phyloP scores from a whole-genome alignment of 495 filamentous ascomycete genomes.

The Ascobolus immersus region DNA sequence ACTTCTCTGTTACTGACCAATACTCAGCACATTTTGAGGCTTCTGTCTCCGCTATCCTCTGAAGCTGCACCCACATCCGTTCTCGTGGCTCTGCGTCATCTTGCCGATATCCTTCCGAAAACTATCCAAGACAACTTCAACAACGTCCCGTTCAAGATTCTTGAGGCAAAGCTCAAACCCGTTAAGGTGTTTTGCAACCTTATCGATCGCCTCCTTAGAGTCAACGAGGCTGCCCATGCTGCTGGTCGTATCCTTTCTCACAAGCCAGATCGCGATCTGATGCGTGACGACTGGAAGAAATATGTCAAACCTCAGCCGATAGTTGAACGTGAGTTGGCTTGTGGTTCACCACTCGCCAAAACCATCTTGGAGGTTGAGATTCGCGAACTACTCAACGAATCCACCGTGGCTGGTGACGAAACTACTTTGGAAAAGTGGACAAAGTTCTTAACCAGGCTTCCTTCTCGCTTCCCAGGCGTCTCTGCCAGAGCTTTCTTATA shows the following conservation, averaged over 20 bases:
- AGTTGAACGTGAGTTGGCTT: constrained; percentile 25
- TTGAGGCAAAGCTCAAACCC: constrained; percentile 61
- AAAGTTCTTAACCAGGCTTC: constrained; percentile 49
- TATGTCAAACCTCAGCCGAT: constrained; percentile 42
- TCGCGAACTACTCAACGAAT: constrained; percentile 10
- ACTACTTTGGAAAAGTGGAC: constrained; percentile 71
- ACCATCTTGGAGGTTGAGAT: constrained; percentile 21
- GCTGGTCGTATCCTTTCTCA: constrained; percentile 52
- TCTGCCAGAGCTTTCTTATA: constrained; percentile 39
- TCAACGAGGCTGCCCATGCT: constrained; percentile 73
- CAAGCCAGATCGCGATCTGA: constrained; percentile 51
- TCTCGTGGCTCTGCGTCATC: constrained; percentile 55
- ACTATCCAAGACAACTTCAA: constrained; percentile 65
- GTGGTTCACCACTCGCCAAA: constrained; percentile 15
- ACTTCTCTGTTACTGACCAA: constrained; percentile 2
- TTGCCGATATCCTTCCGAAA: constrained; percentile 48
- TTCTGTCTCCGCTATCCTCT: constrained; percentile 57
- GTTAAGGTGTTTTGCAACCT: constrained; percentile 72
- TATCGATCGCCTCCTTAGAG: constrained; percentile 58
- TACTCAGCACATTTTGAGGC: constrained; percentile 57
- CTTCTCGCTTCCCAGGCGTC: constrained; percentile 45
- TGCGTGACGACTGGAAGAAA: constrained; percentile 69
- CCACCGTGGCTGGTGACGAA: constrained; percentile 17
- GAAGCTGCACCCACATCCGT: constrained; percentile 72
- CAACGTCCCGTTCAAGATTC: constrained; percentile 53